Base-by-base conservation (phyloP, 1,284 basidiomycete species). In the Tetrapyrgos nigripes region DNA sequence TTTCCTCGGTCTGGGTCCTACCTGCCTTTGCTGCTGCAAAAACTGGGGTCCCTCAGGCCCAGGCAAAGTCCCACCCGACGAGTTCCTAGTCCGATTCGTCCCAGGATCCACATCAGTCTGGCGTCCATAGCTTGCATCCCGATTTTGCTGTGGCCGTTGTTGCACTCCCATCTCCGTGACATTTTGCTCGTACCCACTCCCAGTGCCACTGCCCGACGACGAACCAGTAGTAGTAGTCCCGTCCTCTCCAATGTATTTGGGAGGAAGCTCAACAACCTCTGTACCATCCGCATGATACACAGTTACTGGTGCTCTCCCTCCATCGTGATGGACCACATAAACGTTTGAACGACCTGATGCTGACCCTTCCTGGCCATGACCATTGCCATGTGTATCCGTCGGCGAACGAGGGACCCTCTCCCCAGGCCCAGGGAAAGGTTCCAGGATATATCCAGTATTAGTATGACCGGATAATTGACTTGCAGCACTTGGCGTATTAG, bases 311-410 rank as follows among this genome's bases (percentile, higher is more conserved):
- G 84, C 72, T 9, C 79, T 68, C 5, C 84, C 82, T 17, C 74
- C 79, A 62, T 86, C 84, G 63, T 86, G 84, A 62, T 86, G 85
- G 33, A 86, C 78, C 31, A 86, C 83, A 61, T 85, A 85, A 6
- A 86, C 79, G 37, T 83, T 79, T 56, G 68, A 71, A 50, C 65
- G 68, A 29, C 55, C 33, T 44, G 51, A 54, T 29, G 43, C 57
- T 43, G 59, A 55, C 50, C 37, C 46, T 21, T 35, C 24, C 13
- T 27, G 27, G 21, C 17, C 37, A 58, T 59, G 11, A 57, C 40
- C 17, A 31, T 50, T 19, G 45, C 40, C 50, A 27, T 28, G 10
- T 4, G 50, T n/a, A 26, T 48, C 58, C 35, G 43, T 57, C 11
- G 45, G 35, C 26, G 59, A 53, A 29, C 50, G 54, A 24, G 40